Evolutionary conservation across 108 stramenopile species (phyloP).

Genomic region (Aureococcus anophagefferens): DNA sequence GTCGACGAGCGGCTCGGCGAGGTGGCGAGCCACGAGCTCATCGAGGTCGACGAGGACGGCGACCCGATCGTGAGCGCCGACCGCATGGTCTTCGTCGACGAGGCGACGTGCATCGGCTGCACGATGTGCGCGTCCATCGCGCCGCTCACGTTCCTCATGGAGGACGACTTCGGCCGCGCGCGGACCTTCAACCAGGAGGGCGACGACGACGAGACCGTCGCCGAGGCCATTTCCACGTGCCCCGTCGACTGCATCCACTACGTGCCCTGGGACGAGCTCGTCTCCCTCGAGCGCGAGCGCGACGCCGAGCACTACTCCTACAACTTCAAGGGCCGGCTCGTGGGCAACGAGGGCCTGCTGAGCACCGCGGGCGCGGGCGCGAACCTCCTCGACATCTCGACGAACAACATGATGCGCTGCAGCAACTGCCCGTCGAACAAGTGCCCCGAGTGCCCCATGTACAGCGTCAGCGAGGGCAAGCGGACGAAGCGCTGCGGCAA

Average conservation of each 20-base stretch:
- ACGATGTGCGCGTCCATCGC: constrained; percentile 24
- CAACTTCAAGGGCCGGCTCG: constrained; percentile 32
- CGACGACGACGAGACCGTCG: constrained; percentile 5
- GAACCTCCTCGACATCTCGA: constrained; percentile 55
- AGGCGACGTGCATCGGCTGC: constrained; percentile 36
- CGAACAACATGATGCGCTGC: constrained; percentile 64
- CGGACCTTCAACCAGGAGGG: constrained; percentile 25
- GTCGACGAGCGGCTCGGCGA: not conserved
- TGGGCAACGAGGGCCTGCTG: constrained; percentile 8
- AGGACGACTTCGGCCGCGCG: constrained; percentile 24
- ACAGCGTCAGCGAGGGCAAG: constrained; percentile 56
- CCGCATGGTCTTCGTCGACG: constrained; percentile 26
- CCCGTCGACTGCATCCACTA: constrained; percentile 38
- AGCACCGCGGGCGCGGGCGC: constrained; percentile 1
- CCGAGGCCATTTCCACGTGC: constrained; percentile 23
- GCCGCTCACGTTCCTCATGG: constrained; percentile 29
- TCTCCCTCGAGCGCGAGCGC: not conserved
- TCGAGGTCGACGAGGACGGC: not conserved
- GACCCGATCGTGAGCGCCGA: not conserved
- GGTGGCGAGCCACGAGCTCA: not conserved
- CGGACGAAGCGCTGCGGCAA: constrained; percentile 23
- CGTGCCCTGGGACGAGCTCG: constrained; percentile 13
- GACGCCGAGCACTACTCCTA: not conserved
- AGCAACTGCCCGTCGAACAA: constrained; percentile 63
- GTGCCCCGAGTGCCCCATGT: constrained; percentile 76